A percentile compares a stretch with the other conserved stretches of the same genome.
These are phyloP conservation scores for Lizonia empirigonia DNA, from an alignment of 2,329 filamentous ascomycete species.

Conservation along the genomic window DNA sequence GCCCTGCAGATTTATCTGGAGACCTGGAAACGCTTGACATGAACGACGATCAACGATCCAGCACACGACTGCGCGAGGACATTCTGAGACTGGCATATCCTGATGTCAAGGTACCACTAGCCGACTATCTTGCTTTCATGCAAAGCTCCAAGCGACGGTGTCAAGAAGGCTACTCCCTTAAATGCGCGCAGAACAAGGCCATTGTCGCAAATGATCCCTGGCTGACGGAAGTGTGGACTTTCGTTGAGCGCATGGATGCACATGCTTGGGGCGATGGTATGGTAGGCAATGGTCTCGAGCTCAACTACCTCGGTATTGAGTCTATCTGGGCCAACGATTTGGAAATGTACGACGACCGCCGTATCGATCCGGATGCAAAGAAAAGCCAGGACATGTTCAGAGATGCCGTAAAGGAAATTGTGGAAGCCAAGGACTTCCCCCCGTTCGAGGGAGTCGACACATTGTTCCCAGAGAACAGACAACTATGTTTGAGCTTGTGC, in stretches of 20 bases:
- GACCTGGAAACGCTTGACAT: constrained; percentile 38
- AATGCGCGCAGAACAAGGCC: constrained; percentile 67
- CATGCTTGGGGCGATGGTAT: constrained; percentile 72
- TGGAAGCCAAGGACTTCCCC: constrained; percentile 65
- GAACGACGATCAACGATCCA: constrained; percentile 36
- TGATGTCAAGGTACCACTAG: constrained; percentile 37
- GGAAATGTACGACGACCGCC: constrained; percentile 55
- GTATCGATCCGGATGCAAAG: constrained; percentile 45
- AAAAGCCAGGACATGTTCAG: constrained; percentile 62
- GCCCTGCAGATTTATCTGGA: constrained; percentile 33
- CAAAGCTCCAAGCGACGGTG: constrained; percentile 59
- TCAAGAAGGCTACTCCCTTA: constrained; percentile 61
- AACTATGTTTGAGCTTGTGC: constrained; percentile 76
- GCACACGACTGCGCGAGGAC: constrained; percentile 46
- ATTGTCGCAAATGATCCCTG: constrained; percentile 75
- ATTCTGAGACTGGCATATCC: constrained; percentile 46
- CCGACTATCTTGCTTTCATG: constrained; percentile 44
- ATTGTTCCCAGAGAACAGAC: constrained; percentile 70
- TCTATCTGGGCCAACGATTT: constrained; percentile 74
- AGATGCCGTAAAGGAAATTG: constrained; percentile 65
- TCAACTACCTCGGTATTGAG: constrained; percentile 76
- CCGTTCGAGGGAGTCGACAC: constrained; percentile 69
- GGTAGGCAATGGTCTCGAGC: constrained; percentile 69
- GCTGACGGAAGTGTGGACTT: constrained; percentile 80
- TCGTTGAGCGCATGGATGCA: constrained; percentile 69